A percentile compares a stretch with the other conserved stretches of the same genome.
These are phyloP conservation scores for Eragrostis tef DNA, from an alignment of 202 grass and related monocot species.

Conservation along the genomic window DNA sequence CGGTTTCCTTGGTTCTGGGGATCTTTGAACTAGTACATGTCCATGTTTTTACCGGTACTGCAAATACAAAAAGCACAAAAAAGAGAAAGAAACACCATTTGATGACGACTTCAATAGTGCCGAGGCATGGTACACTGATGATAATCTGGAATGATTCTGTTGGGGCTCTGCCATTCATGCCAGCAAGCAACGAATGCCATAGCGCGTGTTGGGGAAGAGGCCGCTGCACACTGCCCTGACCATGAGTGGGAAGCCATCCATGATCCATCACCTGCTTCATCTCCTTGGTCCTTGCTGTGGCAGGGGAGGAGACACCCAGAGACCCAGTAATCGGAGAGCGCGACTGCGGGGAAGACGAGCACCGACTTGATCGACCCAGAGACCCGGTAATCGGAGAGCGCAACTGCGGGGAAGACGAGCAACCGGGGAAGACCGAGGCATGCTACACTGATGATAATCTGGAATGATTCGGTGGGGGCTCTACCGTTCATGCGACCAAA, in stretches of 20 bases:
- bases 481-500: no score
- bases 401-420: no score
- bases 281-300: constrained; percentile 61
- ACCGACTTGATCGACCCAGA: constrained; percentile 73
- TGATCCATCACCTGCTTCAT: constrained; percentile 69
- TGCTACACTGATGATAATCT: no score
- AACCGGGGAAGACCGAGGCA: no score
- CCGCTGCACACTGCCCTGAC: constrained; percentile 61
- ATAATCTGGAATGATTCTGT: not conserved
- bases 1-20: not conserved
- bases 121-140: not conserved
- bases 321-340: constrained; percentile 57
- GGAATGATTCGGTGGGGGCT: no score
- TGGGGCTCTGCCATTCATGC: constrained; percentile 4
- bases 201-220: constrained; percentile 68
- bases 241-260: constrained; percentile 77
- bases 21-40: not conserved
- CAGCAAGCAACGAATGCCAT: constrained; percentile 65
- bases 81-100: not conserved
- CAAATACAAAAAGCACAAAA: not conserved
- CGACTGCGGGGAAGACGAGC: constrained; percentile 63
- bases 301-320: constrained; percentile 56
- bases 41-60: not conserved
- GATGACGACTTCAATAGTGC: not conserved
- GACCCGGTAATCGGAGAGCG: no score